Evolutionary conservation across 441 rosid genomes (phyloP), one percentile per base, ranked within the genome.

Genomic region (Mallotus japonicus): DNA sequence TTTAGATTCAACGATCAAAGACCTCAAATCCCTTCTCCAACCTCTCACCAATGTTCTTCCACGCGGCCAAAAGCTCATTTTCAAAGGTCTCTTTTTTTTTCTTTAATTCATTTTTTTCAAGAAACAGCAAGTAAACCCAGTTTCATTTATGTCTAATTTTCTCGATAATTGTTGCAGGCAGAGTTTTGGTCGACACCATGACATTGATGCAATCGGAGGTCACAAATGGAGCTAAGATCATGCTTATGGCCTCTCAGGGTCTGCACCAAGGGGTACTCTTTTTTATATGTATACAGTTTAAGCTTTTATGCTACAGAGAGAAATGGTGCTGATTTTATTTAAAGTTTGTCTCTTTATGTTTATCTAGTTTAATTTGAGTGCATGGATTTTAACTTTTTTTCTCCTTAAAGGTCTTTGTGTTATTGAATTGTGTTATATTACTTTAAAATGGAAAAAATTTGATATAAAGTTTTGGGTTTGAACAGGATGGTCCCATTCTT

Each of bases 1-100:
- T 8, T 59, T 70, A 32, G 90, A 89, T 70, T 73, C 85, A 51
- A 84, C 88, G 5, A 67, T 87, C 78, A 83, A 83, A 81, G 87
- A 87, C 51, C 81, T 95, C 32, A 95, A 95, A 77, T 81, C 85
- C 54, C 87, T 84, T 73, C 95, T 92, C 34, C 94, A 89, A 76
- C 87, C 97, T 12, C 88, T 89, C 85, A 94, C 99, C 77, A 82
- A 92, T 68, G 97, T 92, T 73, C 97, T 94, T 75, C 90, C 97
- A 62, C 97, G 97, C 16, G 97, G 97, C 44, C 99, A 92, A 76
- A 92, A 88, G 82, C 91, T 94, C 84, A 94, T 94, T 74, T 90
- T 78, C 76, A 92, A 88, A 86, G 98, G 97, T 94, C 62, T 19
- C 5, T 55, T 37, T 58, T 12, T 20, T 2, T n/a, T 1, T 24